phyloP scores from a whole-genome alignment of 768 basidiomycete species.

The Fibroporia radiculosa region DNA sequence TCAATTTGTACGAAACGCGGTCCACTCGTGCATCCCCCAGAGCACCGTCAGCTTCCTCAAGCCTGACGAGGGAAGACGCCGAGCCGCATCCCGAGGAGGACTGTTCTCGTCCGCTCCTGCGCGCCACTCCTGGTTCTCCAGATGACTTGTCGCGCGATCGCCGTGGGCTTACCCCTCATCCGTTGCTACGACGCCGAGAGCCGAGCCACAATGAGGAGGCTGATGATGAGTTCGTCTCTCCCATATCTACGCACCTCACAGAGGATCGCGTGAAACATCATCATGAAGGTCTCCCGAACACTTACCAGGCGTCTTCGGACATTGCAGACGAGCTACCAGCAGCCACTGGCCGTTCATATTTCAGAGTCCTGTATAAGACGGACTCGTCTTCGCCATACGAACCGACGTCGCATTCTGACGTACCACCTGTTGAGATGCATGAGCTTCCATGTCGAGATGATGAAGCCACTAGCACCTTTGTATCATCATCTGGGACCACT shows the following conservation, averaged over 20 bases:
- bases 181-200: slow-evolving; percentile 15
- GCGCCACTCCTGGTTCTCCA: background rate
- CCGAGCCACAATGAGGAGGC: slow-evolving; percentile 13
- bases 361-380: no score
- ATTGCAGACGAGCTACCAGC: slow-evolving; percentile 9
- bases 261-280: no score
- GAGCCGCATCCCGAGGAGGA: background rate
- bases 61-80: background rate
- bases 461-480: background rate
- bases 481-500: no score
- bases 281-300: no score
- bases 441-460: background rate
- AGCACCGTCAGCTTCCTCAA: background rate
- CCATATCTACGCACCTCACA: no score
- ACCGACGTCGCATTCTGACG: no score
- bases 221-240: slow-evolving; percentile 8
- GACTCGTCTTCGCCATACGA: no score
- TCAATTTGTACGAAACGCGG: slow-evolving; percentile 20
- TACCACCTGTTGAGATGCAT: no score
- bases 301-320: slow-evolving; percentile 9
- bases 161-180: slow-evolving; percentile 4
- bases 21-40: background rate
- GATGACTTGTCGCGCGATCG: background rate
- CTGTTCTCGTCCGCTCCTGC: no score
- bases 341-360: background rate